A percentile compares a stretch with the other conserved stretches of the same genome.
Evolutionary conservation across 2,329 filamentous ascomycete genomes (phyloP).

Genomic region (Xylaria sp.): DNA sequence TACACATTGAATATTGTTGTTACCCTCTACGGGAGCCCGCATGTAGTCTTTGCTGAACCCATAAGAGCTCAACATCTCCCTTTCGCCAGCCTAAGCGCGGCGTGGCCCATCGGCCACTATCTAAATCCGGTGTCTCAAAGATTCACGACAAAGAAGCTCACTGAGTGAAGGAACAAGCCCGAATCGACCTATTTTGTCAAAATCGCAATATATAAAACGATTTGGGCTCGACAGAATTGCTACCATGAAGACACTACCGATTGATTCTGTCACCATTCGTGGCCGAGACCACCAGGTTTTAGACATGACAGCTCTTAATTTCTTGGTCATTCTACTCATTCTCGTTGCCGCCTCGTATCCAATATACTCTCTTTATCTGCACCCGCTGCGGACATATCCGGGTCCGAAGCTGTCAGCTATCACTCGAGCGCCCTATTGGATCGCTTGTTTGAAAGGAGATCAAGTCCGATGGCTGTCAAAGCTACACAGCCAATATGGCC

Average conservation of each 20-base stretch:
- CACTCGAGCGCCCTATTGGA: conserved; percentile 42
- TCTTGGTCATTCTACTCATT: not conserved
- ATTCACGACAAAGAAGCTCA: not conserved
- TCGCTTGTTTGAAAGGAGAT: conserved; percentile 36
- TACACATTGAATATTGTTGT: not conserved
- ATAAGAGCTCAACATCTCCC: conserved; percentile 8
- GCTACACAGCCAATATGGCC: conserved; percentile 38
- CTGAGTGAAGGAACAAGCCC: not conserved
- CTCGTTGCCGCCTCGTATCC: conserved; percentile 17
- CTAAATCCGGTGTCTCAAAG: not conserved
- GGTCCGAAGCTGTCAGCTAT: conserved; percentile 40
- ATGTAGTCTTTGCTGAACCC: not conserved
- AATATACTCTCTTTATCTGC: conserved; percentile 39
- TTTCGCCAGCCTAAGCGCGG: not conserved
- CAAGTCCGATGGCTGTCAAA: conserved; percentile 34
- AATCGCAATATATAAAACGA: not conserved
- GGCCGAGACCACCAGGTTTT: not conserved
- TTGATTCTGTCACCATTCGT: conserved; percentile 14
- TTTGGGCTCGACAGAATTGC: not conserved
- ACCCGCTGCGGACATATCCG: conserved; percentile 43
- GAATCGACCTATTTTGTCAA: not conserved
- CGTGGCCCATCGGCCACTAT: conserved; percentile 3
- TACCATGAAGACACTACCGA: conserved; percentile 18
- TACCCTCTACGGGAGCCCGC: not conserved
- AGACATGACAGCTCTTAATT: conserved; percentile 10